A percentile compares a stretch with the other conserved stretches of the same genome.
These are phyloP conservation scores for Trichoderma sp. DNA, from an alignment of 2,329 filamentous ascomycete species.

Conservation along the genomic window DNA sequence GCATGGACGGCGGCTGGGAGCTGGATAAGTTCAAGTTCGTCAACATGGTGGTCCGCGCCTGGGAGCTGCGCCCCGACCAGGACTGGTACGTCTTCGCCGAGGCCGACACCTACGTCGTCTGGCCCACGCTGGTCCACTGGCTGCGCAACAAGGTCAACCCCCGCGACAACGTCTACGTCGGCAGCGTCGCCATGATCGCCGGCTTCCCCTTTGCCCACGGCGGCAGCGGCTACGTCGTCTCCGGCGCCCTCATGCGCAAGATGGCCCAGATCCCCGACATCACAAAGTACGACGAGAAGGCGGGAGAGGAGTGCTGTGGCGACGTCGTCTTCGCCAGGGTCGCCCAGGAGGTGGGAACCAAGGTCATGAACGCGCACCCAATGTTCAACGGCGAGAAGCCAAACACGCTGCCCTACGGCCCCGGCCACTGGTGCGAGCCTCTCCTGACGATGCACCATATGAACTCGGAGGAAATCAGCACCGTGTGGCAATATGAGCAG, in stretches of 20 bases:
- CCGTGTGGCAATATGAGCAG: conserved; percentile 57
- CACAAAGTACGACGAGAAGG: conserved; percentile 50
- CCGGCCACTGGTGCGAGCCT: conserved; percentile 58
- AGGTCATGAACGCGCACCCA: conserved; percentile 50
- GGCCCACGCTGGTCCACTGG: conserved; percentile 56
- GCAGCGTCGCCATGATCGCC: conserved; percentile 52
- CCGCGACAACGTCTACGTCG: conserved; percentile 51
- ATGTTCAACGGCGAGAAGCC: conserved; percentile 61
- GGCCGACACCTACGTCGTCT: conserved; percentile 61
- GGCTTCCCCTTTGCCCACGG: conserved; percentile 57
- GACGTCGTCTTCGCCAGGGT: conserved; percentile 55
- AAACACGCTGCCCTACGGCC: conserved; percentile 52
- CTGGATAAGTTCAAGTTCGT: conserved; percentile 66
- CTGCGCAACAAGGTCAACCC: conserved; percentile 49
- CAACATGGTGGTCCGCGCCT: conserved; percentile 59
- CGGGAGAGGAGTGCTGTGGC: conserved; percentile 52
- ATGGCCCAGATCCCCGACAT: conserved; percentile 50
- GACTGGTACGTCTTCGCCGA: conserved; percentile 65
- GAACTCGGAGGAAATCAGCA: conserved; percentile 54
- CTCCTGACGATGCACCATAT: conserved; percentile 61
- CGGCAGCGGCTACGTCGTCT: conserved; percentile 60
- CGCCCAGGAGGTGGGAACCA: conserved; percentile 48
- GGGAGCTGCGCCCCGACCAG: conserved; percentile 53
- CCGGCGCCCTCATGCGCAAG: conserved; percentile 53
- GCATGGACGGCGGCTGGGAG: conserved; percentile 49